A percentile compares a stretch with the other conserved stretches of the same genome.
phyloP scores from a whole-genome alignment of 176 grass and related monocot species.

The Triticum aestivum region IWGSC_CS_RefSeq_v2.1 NC_057795.1:143988101-143988600 shows the following conservation, averaged over 20 bases:
- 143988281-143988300: slow-evolving; percentile 71
- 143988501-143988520: neutral
- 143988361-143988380: slow-evolving; percentile 85
- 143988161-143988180: slow-evolving; percentile 6
- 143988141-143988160: slow-evolving; percentile 71
- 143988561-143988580: neutral
- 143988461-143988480: neutral
- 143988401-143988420: slow-evolving; percentile 85
- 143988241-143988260: slow-evolving; percentile 81
- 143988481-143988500: neutral
- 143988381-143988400: slow-evolving; percentile 89
- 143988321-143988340: slow-evolving; percentile 85
- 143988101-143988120: slow-evolving; percentile 84
- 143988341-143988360: slow-evolving; percentile 96
- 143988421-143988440: slow-evolving; percentile 45
- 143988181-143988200: neutral
- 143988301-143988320: slow-evolving; percentile 94
- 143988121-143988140: slow-evolving; percentile 88
- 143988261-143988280: slow-evolving; percentile 72
- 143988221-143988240: slow-evolving; percentile 41
- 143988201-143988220: neutral
- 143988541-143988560: neutral
- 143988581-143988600: neutral
- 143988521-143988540: neutral
- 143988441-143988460: neutral